Conservation (phyloP, 2,329 filamentous ascomycete genomes). For the Zasmidium angulare region DNA sequence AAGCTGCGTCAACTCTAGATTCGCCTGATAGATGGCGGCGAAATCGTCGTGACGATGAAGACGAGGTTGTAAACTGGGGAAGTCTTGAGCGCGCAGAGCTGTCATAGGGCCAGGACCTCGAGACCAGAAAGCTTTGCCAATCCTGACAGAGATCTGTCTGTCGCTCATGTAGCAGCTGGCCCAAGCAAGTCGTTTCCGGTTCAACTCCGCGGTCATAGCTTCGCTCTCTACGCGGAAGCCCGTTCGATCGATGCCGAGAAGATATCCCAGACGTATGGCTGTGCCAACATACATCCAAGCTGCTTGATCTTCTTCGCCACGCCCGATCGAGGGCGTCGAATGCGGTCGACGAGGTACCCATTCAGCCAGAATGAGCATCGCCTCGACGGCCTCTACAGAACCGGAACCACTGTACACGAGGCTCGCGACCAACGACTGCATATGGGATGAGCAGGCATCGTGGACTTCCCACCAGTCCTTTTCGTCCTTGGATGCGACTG, state of each 20-base stretch:
- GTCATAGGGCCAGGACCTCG: conserved; percentile 36
- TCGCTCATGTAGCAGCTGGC: conserved; percentile 37
- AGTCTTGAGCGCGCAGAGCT: conserved; percentile 33
- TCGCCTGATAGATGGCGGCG: conserved; percentile 35
- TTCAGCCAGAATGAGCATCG: conserved; percentile 35
- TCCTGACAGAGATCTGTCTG: conserved; percentile 34
- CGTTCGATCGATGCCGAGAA: conserved; percentile 36
- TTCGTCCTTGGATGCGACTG: conserved; percentile 36
- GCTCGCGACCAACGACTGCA: conserved; percentile 34
- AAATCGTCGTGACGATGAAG: conserved; percentile 30
- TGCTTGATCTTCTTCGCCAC: conserved; percentile 35
- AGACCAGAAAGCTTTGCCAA: conserved; percentile 37
- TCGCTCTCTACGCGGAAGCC: conserved; percentile 33
- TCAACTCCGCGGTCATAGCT: conserved; percentile 29
- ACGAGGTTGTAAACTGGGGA: conserved; percentile 31
- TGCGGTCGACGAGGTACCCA: conserved; percentile 34
- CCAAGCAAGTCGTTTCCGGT: conserved; percentile 35
- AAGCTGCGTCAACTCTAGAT: conserved; percentile 36
- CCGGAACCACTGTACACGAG: conserved; percentile 34
- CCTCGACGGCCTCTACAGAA: conserved; percentile 35
- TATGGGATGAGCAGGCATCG: conserved; percentile 33
- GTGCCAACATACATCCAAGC: conserved; percentile 38
- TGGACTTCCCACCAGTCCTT: conserved; percentile 35
- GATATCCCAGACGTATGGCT: conserved; percentile 35
- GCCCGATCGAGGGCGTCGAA: conserved; percentile 29